Percentiles rank a stretch among this genome's conserved stretches.
phyloP scores from a whole-genome alignment of 495 filamentous ascomycete species.

The Cercophora scortea region DNA sequence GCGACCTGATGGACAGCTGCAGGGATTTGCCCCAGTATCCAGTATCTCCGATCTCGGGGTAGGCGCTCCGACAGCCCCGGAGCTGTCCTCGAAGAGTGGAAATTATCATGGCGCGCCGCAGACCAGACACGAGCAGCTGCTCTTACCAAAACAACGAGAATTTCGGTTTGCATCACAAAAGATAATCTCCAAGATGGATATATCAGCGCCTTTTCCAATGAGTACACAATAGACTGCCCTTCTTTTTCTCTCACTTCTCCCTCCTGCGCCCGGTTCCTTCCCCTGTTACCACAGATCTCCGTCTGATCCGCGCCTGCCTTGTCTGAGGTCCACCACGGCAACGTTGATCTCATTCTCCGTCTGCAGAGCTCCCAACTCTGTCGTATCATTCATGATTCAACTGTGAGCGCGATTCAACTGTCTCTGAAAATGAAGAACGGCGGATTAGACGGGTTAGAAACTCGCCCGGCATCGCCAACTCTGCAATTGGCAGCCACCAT shows the following conservation, averaged over 20 bases:
- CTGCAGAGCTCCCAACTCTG: neutral
- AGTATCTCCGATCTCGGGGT: neutral
- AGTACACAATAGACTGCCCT: neutral
- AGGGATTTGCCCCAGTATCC: too few species aligned
- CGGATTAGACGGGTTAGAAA: conserved; percentile 2
- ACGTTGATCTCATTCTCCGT: neutral
- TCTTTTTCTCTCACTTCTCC: neutral
- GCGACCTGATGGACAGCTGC: too few species aligned
- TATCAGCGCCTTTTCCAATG: neutral
- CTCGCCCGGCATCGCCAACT: neutral
- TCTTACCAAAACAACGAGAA: neutral
- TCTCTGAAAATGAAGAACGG: conserved; percentile 5
- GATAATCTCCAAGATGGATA: too few species aligned
- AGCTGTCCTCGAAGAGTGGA: neutral
- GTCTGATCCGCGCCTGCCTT: neutral
- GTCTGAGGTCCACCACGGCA: neutral
- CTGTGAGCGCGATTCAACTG: neutral
- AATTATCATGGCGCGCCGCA: neutral
- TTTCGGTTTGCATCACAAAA: neutral
- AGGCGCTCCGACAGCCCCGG: neutral
- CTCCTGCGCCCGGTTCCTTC: neutral
- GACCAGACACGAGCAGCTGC: neutral
- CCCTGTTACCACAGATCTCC: neutral
- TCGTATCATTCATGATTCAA: neutral
- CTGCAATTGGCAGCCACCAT: neutral